Base-by-base conservation (phyloP, 805 yeast genomes). In the Citeromyces matritensis region DNA sequence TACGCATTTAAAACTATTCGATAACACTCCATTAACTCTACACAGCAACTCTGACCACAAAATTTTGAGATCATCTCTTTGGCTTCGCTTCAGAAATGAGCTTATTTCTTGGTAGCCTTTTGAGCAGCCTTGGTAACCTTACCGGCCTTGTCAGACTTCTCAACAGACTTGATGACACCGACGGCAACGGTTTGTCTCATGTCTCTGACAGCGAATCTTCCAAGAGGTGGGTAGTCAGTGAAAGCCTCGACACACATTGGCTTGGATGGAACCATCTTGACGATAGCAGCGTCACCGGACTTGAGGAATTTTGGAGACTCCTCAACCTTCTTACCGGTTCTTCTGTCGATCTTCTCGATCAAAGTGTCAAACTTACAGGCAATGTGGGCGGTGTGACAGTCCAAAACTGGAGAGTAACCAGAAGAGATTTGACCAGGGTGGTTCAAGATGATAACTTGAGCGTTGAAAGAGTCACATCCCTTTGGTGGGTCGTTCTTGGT, bases 101-200 rank as follows among this genome's bases (percentile, higher is more conserved):
- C n/a, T n/a, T 73, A 73, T 66, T 73, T 73, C 79, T 73, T 73
- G 51, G 67, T 68, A 58, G 83, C 83, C 76, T 76, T 76, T 48
- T 63, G 64, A 63, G 94, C 95, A 63, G 94, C 83, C 84, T 83
- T 83, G 85, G 94, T 82, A 55, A 82, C 91, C 85, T 83, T 82
- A 68, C 84, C 86, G 56, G 84, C 82, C 65, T 65, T 68, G 66
- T 73, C 78, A 48, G 81, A 57, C 80, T 84, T 84, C 57, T 71
- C 93, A 53, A 84, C 94, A 44, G 84, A 65, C 78, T 88, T 88
- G 81, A 88, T 81, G 60, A 86, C 95, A 82, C 96, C 96, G 61
- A 86, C 96, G 62, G 96, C 96, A 57, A 86, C 96, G 54, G 96
- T 86, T 72, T 85, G 95, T 81, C 96, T 82, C 96, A 85, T 85